phyloP scores from a whole-genome alignment of 768 basidiomycete species.

The Podaxis sp. region DNA sequence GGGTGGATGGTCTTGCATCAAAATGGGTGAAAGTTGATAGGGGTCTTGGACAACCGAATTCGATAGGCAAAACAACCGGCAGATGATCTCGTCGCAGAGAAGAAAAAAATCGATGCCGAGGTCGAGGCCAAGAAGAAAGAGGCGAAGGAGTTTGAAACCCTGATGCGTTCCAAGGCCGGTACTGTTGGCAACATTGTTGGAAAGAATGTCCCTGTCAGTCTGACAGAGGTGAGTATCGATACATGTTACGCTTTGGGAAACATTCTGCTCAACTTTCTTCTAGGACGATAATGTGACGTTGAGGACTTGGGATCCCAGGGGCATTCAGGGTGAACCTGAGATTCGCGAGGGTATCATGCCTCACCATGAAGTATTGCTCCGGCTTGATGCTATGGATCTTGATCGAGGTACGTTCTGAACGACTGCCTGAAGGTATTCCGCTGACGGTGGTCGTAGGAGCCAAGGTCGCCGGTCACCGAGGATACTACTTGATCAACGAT shows the following conservation, averaged over 20 bases:
- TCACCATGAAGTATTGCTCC: conserved; percentile 95
- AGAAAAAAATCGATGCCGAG: conserved; percentile 82
- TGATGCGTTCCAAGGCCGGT: conserved; percentile 79
- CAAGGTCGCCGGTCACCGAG: conserved; percentile 93
- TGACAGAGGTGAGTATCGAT: conserved; percentile 70
- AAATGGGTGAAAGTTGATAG: not conserved
- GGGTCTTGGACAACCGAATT: not conserved
- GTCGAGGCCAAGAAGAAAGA: conserved; percentile 77
- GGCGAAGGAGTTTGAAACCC: conserved; percentile 70
- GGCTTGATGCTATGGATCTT: conserved; percentile 94
- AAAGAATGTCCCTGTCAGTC: conserved; percentile 78
- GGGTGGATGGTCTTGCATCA: not conserved
- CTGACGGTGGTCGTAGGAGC: conserved; percentile 51
- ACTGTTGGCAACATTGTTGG: conserved; percentile 93
- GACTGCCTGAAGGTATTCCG: not conserved
- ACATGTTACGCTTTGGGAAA: not conserved
- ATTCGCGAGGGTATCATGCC: conserved; percentile 79
- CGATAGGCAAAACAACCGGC: conserved; percentile 86
- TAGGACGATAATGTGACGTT: conserved; percentile 90
- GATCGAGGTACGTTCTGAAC: conserved; percentile 71
- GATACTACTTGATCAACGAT: conserved; percentile 94
- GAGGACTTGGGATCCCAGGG: conserved; percentile 84
- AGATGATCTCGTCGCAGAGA: conserved; percentile 80
- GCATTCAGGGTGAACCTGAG: conserved; percentile 69
- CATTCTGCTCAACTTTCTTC: not conserved